Evolutionary conservation across 768 basidiomycete genomes (phyloP), one percentile per base, ranked within the genome.

Genomic region (Auricularia auricula-judae): DNA sequence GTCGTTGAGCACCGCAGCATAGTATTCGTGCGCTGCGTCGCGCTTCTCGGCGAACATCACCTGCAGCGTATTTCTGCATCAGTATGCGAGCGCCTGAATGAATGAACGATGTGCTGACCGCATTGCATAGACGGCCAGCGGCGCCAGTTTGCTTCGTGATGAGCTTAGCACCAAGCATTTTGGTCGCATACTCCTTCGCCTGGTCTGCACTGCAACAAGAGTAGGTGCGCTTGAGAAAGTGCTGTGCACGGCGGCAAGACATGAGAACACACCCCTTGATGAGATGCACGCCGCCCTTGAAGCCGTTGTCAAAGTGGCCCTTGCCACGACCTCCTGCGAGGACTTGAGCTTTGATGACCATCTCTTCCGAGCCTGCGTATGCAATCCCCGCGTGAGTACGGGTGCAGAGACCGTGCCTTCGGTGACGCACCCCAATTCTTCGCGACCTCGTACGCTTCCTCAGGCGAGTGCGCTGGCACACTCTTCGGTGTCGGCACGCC

Each of bases 101-200:
- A n/a, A 36, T 4, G 12, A 33, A 11, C 29, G 3, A 4, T 51
- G 53, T 21, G 51, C 87, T 51, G 70, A 94, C 94, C 67, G 97
- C 91, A 70, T 98, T 99, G 82, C 97, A 98, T 67, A 95, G 75
- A 65, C 96, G 86, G 56, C 97, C 97, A 62, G 75, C 86, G 63
- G 88, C 89, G 68, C 97, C 97, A 7, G 97, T 99, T 75, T 99
- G 97, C 75, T 99, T 99, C 66, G 97, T 99, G 79, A 99, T 98
- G 70, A 99, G 85, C 67, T 90, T 90, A 64, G 89, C 81, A 61
- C 94, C 94, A 64, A 99, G 84, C 97, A 99, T 99, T 79, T 95
- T 88, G 64, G 77, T 76, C 4, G 97, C 96, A 67, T 82, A 84
- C 53, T 94, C 91, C 73, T 87, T 83, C 35, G 95, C 97, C 74